phyloP scores from a whole-genome alignment of 371 early-diverging fungal genomes.

The Mortierella sp. region DNA sequence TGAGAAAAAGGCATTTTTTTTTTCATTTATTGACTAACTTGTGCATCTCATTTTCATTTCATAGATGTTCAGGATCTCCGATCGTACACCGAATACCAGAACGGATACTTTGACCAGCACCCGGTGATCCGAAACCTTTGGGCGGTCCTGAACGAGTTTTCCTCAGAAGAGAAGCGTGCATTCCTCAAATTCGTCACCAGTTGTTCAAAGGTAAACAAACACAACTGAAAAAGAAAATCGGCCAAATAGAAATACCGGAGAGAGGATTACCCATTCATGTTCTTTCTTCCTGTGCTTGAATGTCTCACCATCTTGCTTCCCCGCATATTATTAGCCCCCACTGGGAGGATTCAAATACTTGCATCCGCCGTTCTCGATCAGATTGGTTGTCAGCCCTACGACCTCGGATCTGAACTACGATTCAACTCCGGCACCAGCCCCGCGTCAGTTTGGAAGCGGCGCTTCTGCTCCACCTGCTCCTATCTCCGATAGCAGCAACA shows the following conservation, averaged over 20 bases:
- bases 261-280: neutral
- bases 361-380: conserved; percentile 79
- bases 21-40: neutral
- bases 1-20: neutral
- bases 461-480: neutral
- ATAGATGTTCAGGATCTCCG: conserved; percentile 81
- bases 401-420: conserved; percentile 27
- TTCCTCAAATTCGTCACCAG: conserved; percentile 92
- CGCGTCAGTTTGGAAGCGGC: conserved; percentile 39
- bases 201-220: conserved; percentile 73
- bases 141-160: conserved; percentile 78
- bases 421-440: conserved; percentile 3
- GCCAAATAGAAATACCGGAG: neutral
- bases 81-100: conserved; percentile 87
- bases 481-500: neutral
- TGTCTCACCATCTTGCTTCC: no score
- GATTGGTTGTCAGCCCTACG: conserved; percentile 61
- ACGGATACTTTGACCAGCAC: conserved; percentile 83
- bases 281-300: neutral
- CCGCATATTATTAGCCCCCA: conserved; percentile 90
- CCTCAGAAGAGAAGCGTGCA: conserved; percentile 73
- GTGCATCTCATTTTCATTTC: conserved; percentile 55
- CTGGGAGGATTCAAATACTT: conserved; percentile 89
- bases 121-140: conserved; percentile 86
- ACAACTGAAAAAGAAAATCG: neutral